Evolutionary conservation across 2,329 filamentous ascomycete species (phyloP).

Genomic region (Colletotrichum lindemuthianum): DNA sequence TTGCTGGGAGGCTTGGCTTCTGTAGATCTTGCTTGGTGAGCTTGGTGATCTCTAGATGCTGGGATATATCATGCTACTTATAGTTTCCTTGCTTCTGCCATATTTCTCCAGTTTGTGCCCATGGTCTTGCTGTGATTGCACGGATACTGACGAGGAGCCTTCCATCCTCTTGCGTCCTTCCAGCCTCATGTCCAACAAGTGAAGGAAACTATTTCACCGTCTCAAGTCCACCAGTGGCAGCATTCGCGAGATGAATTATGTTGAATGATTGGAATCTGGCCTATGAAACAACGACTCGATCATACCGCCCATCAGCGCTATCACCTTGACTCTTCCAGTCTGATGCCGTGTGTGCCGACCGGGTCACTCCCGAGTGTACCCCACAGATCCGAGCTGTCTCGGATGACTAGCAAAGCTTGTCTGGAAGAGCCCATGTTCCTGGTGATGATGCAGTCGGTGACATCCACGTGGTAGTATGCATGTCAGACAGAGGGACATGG

Average conservation of each 20-base stretch:
- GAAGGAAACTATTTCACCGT: constrained; percentile 18
- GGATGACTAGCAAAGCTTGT: constrained; percentile 4
- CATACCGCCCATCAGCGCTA: no score
- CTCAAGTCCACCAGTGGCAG: constrained; percentile 14
- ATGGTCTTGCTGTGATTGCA: neutral
- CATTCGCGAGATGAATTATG: neutral
- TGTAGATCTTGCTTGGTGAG: neutral
- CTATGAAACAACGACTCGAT: neutral
- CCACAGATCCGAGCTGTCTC: constrained; percentile 15
- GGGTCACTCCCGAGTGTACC: constrained; percentile 6
- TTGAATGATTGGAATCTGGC: no score
- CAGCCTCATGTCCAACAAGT: neutral
- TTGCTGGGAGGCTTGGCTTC: constrained; percentile 9
- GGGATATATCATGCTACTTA: constrained; percentile 10
- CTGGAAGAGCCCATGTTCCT: neutral
- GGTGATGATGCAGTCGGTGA: neutral
- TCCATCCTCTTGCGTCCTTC: neutral
- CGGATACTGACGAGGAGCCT: neutral
- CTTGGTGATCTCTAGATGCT: constrained; percentile 8
- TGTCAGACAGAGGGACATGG: neutral
- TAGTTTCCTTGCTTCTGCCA: neutral
- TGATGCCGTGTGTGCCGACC: neutral
- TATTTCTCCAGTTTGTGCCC: no score
- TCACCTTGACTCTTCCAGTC: neutral
- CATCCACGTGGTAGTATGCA: neutral